These are phyloP conservation scores for Phaeosphaeriaceae sp. DNA, from an alignment of 2,329 filamentous ascomycete genomes.

Conservation along the genomic window DNA sequence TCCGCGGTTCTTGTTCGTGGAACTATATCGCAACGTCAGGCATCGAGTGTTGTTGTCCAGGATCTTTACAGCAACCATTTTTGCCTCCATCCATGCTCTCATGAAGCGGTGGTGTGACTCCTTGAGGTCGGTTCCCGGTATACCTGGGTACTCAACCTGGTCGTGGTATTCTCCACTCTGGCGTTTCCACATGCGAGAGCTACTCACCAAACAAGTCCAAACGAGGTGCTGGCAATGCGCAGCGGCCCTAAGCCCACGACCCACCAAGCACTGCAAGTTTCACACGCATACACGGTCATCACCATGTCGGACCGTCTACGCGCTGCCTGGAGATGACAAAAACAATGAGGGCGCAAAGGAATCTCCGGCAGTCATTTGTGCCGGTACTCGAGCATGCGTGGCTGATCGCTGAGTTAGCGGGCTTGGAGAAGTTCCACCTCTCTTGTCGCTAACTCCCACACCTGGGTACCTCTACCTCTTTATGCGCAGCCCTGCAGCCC, in stretches of 20 bases:
- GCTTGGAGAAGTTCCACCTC: constrained; percentile 26
- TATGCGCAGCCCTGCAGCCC: constrained; percentile 6
- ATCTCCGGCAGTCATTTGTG: constrained; percentile 3
- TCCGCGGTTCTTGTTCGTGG: constrained; percentile 19
- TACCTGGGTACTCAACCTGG: not conserved
- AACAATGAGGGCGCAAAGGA: constrained; percentile 5
- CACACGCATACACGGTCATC: not conserved
- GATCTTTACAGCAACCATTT: constrained; percentile 18
- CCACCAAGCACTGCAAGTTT: not conserved
- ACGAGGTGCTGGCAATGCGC: not conserved
- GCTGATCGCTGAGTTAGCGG: constrained; percentile 10
- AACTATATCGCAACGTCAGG: constrained; percentile 18
- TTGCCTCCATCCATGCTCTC: not conserved
- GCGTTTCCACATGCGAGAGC: not conserved
- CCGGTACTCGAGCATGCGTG: constrained; percentile 9
- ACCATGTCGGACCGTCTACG: constrained; percentile 4
- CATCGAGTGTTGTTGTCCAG: constrained; percentile 22
- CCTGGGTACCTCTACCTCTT: constrained; percentile 6
- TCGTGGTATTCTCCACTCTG: not conserved
- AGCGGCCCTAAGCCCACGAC: not conserved
- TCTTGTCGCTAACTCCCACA: constrained; percentile 16
- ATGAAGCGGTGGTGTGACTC: not conserved
- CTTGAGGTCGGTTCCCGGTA: not conserved
- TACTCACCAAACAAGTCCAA: not conserved
- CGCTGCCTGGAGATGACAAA: constrained; percentile 7